These are phyloP conservation scores for Synchytrium microbalum DNA, from an alignment of 371 early-diverging fungal genomes.

Conservation along the genomic window DNA sequence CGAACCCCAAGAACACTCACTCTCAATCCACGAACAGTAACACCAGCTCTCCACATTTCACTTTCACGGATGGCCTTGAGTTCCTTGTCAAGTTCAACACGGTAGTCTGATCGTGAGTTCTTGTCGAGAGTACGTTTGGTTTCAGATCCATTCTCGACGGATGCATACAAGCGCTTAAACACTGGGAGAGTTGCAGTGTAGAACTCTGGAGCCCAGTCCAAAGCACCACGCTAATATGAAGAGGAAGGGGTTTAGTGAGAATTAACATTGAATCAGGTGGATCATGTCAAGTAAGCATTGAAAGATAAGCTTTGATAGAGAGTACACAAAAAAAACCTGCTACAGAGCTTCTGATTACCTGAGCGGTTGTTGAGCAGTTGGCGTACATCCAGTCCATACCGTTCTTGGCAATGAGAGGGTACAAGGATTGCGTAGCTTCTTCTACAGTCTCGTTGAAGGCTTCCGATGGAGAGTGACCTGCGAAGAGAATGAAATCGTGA, in stretches of 20 bases:
- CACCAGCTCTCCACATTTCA: constrained; percentile 83
- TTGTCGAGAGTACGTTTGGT: constrained; percentile 79
- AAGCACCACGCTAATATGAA: constrained; percentile 65
- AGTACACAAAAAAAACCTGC: too few species aligned
- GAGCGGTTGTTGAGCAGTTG: constrained; percentile 89
- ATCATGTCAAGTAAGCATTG: too few species aligned
- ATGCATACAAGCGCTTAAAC: constrained; percentile 77
- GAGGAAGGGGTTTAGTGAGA: not conserved
- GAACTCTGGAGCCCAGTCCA: constrained; percentile 96
- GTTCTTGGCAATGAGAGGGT: constrained; percentile 91
- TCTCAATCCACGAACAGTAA: constrained; percentile 62
- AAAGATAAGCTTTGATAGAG: too few species aligned
- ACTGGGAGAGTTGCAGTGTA: constrained; percentile 89
- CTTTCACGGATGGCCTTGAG: constrained; percentile 65
- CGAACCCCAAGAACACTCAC: too few species aligned
- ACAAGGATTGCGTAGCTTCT: constrained; percentile 96
- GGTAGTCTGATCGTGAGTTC: constrained; percentile 86
- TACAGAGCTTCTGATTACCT: constrained; percentile 3
- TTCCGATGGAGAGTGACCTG: constrained; percentile 85
- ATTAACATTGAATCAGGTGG: too few species aligned
- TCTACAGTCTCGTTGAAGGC: constrained; percentile 99
- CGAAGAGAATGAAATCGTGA: constrained; percentile 13
- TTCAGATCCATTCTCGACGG: constrained; percentile 84
- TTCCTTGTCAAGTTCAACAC: constrained; percentile 83
- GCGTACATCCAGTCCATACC: constrained; percentile 98